Evolutionary conservation across 257 asterid genomes (phyloP).

Genomic region (Nicotiana tomentosiformis): DNA sequence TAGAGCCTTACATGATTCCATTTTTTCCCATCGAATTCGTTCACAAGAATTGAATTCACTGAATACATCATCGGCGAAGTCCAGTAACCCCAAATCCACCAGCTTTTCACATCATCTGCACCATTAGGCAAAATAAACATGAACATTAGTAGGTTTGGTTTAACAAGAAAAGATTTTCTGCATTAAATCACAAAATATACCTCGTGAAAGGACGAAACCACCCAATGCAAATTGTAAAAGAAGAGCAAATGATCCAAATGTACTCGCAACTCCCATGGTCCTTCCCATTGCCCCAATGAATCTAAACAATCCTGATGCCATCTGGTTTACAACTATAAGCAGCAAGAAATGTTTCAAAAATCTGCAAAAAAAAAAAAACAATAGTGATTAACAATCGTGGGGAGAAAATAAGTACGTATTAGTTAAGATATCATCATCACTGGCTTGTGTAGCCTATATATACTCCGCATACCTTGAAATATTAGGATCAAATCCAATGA

Average conservation of each 20-base stretch:
- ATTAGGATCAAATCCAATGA: slow-evolving; percentile 62
- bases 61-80: slow-evolving; percentile 64
- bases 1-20: slow-evolving; percentile 44
- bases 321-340: slow-evolving; percentile 37
- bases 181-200: slow-evolving; percentile 21
- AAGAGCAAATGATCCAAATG: slow-evolving; percentile 55
- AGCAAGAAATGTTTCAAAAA: slow-evolving; percentile 52
- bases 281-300: slow-evolving; percentile 50
- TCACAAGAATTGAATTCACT: slow-evolving; percentile 50
- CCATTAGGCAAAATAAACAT: slow-evolving; percentile 2
- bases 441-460: background rate
- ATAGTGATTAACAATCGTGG: background rate
- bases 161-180: background rate
- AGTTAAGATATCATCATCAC: background rate
- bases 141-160: background rate
- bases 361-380: slow-evolving; percentile 26
- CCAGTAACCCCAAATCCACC: slow-evolving; percentile 91
- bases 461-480: slow-evolving; percentile 35
- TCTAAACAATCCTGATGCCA: slow-evolving; percentile 52
- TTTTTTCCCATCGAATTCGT: slow-evolving; percentile 53
- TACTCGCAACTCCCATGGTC: slow-evolving; percentile 59
- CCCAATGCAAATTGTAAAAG: slow-evolving; percentile 51
- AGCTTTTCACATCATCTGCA: slow-evolving; percentile 37
- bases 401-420: background rate
- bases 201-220: slow-evolving; percentile 62